Evolutionary conservation across 805 yeast species (phyloP), one percentile per base, ranked within the genome.

Genomic region (Candida takata): DNA sequence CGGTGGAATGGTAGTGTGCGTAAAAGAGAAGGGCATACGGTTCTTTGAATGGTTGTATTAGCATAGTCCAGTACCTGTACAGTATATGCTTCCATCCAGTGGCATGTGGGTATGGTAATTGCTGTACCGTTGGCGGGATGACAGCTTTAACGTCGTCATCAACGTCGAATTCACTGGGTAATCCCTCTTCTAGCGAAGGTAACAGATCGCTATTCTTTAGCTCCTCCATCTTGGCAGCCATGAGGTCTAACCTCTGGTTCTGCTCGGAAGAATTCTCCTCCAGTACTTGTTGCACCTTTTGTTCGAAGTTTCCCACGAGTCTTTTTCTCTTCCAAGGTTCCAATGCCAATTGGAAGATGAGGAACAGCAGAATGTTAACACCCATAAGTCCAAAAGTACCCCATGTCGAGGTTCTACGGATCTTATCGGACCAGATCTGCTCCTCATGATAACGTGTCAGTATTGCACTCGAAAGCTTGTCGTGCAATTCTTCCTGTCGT

Each of bases 371-470:
- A 18, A 90, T 70, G 61, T 92, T 92, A 44, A 86, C 71, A 1
- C 86, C 92, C 95, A 88, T 86, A 29, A 92, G 67, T 4, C 79
- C 63, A 70, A 92, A 77, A 0, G 99, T 92, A 3, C 97, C 98
- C 95, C 96, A 92, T 0, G 97, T 88, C 6, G 95, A 84, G 5
- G 95, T 86, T 45, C 88, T 73, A 42, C 98, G 68, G 41, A 92
- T 92, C 58, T 88, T 88, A 60, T 92, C 98, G 2, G 96, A 85
- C 97, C 98, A 92, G 7, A 92, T 77, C 58, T 92, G 97, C 52
- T 92, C 99, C 56, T 92, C 97, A 44, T 90, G 95, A 51, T 92
- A 92, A 47, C 97, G 66, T 2, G 87, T 78, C 51, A 90, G 65
- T 13, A 92, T 92, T 40, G 84, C 79, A 38, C 78, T 78, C 13